Conservation (phyloP, 1,284 basidiomycete genomes). For the Malassezia pachydermatis region DNA sequence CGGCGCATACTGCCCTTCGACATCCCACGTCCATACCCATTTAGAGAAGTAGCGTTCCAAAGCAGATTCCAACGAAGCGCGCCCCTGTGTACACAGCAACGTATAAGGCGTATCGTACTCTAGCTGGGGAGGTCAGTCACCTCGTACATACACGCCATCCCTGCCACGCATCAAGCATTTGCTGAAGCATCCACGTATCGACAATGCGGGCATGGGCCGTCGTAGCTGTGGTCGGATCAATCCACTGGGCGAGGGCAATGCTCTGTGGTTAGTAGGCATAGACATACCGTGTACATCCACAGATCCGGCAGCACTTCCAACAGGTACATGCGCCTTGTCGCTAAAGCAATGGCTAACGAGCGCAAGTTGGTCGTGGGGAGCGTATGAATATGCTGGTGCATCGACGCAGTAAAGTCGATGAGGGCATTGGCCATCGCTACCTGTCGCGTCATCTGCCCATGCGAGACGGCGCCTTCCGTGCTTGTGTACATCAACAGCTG, state of each 20-base stretch:
- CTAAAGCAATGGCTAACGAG: not conserved
- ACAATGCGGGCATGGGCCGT: conserved; percentile 5
- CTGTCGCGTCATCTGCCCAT: conserved; percentile 12
- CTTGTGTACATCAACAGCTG: conserved; percentile 14
- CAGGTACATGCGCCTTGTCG: conserved; percentile 1
- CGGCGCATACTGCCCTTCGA: conserved; percentile 11
- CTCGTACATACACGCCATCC: conserved; percentile 6
- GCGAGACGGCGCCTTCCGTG: conserved; percentile 10
- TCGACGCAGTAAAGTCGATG: conserved; percentile 9
- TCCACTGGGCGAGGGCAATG: not conserved
- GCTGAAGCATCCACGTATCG: conserved; percentile 10
- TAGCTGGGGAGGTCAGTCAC: not conserved
- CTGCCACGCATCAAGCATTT: conserved; percentile 17
- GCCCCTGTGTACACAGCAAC: not conserved
- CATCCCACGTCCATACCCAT: conserved; percentile 19
- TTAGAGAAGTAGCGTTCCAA: conserved; percentile 13
- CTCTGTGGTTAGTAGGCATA: not conserved
- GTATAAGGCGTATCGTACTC: conserved; percentile 5
- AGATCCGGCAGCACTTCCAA: conserved; percentile 14
- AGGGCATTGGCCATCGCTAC: conserved; percentile 15
- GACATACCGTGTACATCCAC: conserved; percentile 12
- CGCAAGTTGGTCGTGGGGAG: not conserved
- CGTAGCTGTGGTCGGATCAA: not conserved
- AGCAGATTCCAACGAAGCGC: conserved; percentile 1
- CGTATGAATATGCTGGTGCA: not conserved